Base-by-base conservation (phyloP, 108 stramenopile genomes). In the Aurantiochytrium sp. region DNA sequence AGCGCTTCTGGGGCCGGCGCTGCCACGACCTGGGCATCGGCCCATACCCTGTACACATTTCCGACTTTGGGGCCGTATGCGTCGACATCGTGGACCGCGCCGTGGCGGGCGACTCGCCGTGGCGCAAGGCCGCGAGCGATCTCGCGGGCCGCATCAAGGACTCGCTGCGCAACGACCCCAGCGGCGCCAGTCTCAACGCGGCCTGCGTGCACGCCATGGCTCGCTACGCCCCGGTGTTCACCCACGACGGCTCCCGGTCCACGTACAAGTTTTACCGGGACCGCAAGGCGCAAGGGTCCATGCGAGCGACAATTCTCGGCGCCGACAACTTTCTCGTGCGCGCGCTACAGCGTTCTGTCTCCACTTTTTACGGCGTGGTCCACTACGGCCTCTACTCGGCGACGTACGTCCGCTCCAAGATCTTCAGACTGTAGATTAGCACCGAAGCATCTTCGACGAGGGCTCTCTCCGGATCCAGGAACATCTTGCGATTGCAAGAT, bases 1-100 rank as follows among this genome's bases (percentile, higher is more conserved):
- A 86, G 86, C 30, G 86, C 1, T 86, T 86, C 4, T 86, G 86
- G 86, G 86, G 86, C 2, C 31, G 54, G 10, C 52, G 86, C 34
- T 54, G 52, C 55, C 34, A 31, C 2, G 52, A 54, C 19, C 52
- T 86, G 22, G 55, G 55, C 22, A 37, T 86, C 8, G 86, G 86
- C 8, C 52, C 54, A 0, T 55, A 37, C 24, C 54, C 54, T 8
- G 55, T 55, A 17, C 86, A 86, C 3, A 55, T 86, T 17, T 21
- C 17, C 55, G 55, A 86, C 52, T 86, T 86, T 27, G 8, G 8
- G 0, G 8, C 10, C 32, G 34, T 37, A 6, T 86, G 86, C 86
- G 55, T 55, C 32, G 86, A 54, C 6, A 21, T 55, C 54, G 30
- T 86, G 0, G 86, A 86, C 55, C 27, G 36, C 21, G 86, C 86